Percentiles rank a stretch among this genome's conserved stretches.
These are phyloP conservation scores for Microsporum canis DNA, from an alignment of 2,329 filamentous ascomycete species.

Conservation along the genomic window DNA sequence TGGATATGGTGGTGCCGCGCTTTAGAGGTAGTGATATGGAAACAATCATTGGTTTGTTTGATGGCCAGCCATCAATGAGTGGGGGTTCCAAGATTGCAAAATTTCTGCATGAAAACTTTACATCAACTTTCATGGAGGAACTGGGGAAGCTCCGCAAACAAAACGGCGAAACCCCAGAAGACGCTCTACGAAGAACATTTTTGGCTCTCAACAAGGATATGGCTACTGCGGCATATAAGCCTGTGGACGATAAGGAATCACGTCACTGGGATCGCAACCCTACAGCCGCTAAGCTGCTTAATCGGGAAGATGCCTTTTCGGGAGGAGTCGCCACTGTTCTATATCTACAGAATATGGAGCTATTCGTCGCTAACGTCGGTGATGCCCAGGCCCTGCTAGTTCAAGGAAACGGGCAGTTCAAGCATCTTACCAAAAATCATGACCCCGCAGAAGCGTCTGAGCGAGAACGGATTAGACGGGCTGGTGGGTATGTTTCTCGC, in stretches of 20 bases:
- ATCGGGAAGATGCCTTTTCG: constrained; percentile 77
- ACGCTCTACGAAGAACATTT: constrained; percentile 79
- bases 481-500: constrained; percentile 88
- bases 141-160: constrained; percentile 59
- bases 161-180: constrained; percentile 61
- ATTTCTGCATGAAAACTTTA: constrained; percentile 92
- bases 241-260: constrained; percentile 60
- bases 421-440: constrained; percentile 79
- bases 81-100: constrained; percentile 94
- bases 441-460: constrained; percentile 80
- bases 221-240: constrained; percentile 69
- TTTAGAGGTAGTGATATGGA: constrained; percentile 86
- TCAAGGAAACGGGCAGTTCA: constrained; percentile 71
- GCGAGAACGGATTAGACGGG: constrained; percentile 79
- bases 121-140: constrained; percentile 69
- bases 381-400: constrained; percentile 94
- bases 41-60: constrained; percentile 86
- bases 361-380: constrained; percentile 90
- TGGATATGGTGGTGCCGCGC: constrained; percentile 87
- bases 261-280: constrained; percentile 53
- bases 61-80: constrained; percentile 77
- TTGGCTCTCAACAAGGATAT: constrained; percentile 87
- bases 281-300: constrained; percentile 62
- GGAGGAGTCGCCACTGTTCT: constrained; percentile 86
- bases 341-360: constrained; percentile 77